Conservation (phyloP, 1,284 basidiomycete genomes). For the Ustilago xerochloae region DNA sequence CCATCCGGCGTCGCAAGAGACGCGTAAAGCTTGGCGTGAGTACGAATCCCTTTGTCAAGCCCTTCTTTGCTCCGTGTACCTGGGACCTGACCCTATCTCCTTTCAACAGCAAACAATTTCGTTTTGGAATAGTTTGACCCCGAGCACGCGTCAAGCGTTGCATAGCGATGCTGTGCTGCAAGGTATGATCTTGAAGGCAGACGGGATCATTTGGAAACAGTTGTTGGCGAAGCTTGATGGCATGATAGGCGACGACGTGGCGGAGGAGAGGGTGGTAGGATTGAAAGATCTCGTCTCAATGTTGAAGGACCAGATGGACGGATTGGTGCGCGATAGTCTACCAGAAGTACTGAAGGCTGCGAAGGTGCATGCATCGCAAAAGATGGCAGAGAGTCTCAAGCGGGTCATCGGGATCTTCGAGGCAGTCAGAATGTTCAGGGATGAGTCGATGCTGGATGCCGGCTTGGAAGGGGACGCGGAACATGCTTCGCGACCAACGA, state of each 20-base stretch:
- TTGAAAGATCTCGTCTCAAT: conserved; percentile 11
- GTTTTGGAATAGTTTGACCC: conserved; percentile 33
- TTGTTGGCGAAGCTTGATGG: conserved; percentile 24
- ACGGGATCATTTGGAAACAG: conserved; percentile 33
- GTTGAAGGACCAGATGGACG: conserved; percentile 11
- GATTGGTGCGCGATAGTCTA: conserved; percentile 9
- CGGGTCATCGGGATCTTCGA: conserved; percentile 26
- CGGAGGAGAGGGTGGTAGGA: conserved; percentile 13
- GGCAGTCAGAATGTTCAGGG: conserved; percentile 21
- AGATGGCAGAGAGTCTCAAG: conserved; percentile 21
- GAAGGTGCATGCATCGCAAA: conserved; percentile 27
- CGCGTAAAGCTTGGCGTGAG: conserved; percentile 46
- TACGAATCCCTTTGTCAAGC: conserved; percentile 37
- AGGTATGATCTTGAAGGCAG: conserved; percentile 20
- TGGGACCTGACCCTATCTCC: conserved; percentile 29
- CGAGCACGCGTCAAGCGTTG: conserved; percentile 10
- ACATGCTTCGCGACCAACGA: background rate
- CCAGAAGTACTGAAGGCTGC: conserved; percentile 3
- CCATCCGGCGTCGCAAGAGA: conserved; percentile 9
- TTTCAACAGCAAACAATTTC: conserved; percentile 35
- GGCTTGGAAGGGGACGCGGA: conserved; percentile 1
- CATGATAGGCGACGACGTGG: conserved; percentile 31
- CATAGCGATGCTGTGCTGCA: conserved; percentile 16
- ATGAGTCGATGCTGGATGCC: conserved; percentile 23
- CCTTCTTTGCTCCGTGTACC: conserved; percentile 22